phyloP scores from a whole-genome alignment of 306 rosid species.

The Prunus mira region DNA sequence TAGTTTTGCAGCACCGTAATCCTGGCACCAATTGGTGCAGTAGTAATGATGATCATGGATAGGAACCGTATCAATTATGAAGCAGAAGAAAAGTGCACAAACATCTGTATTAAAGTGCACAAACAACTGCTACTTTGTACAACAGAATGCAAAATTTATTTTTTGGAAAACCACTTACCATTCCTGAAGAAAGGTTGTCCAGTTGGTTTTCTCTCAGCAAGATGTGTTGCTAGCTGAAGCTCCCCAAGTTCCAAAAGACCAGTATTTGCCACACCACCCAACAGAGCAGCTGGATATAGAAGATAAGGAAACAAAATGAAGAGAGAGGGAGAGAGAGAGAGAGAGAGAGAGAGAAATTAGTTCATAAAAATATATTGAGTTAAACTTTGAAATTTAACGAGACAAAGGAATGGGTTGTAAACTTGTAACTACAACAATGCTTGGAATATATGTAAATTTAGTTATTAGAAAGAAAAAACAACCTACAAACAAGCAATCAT shows the following conservation, averaged over 20 bases:
- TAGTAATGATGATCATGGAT: not conserved
- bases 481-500: not conserved
- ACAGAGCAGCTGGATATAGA: conserved; percentile 45
- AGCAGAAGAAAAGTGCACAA: not conserved
- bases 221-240: conserved; percentile 54
- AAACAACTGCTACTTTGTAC: conserved; percentile 6
- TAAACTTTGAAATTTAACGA: not conserved
- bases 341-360: not conserved
- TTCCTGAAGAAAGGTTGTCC: conserved; percentile 75
- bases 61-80: not conserved
- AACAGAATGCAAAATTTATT: conserved; percentile 9
- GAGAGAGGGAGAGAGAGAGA: not conserved
- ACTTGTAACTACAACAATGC: not conserved
- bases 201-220: conserved; percentile 74
- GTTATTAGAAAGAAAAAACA: not conserved
- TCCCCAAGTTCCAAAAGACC: conserved; percentile 81
- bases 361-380: not conserved
- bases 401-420: not conserved
- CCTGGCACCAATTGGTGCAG: not conserved
- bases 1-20: not conserved
- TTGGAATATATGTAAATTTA: not conserved
- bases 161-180: conserved; percentile 43
- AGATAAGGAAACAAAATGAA: conserved; percentile 23
- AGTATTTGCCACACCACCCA: conserved; percentile 62
- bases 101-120: not conserved